Percentiles rank a stretch among this genome's conserved stretches.
Conservation (phyloP, 768 basidiomycete species). For the Amanita fuliginea region DNA sequence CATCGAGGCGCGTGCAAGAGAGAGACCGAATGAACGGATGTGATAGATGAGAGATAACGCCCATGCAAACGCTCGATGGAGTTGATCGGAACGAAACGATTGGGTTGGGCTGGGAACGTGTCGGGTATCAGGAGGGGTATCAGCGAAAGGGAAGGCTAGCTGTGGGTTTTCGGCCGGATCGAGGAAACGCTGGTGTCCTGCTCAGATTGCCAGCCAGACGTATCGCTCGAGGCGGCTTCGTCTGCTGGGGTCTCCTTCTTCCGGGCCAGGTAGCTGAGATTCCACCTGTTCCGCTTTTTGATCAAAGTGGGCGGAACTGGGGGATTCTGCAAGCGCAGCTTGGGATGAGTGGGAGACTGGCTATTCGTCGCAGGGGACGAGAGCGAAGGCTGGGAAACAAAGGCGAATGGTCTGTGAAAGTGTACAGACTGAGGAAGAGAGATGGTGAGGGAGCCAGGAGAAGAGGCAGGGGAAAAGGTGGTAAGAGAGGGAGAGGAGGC, state of each 20-base stretch:
- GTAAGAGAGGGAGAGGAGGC: not conserved
- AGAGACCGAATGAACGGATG: no score
- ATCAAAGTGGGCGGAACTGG: constrained; percentile 19
- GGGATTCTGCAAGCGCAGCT: constrained; percentile 11
- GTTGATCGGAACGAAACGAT: constrained; percentile 3
- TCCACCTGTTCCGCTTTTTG: constrained; percentile 13
- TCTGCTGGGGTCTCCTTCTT: not conserved
- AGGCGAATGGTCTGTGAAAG: constrained; percentile 5
- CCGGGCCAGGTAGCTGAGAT: not conserved
- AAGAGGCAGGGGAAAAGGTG: constrained; percentile 7
- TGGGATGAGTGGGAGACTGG: constrained; percentile 14
- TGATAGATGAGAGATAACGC: not conserved
- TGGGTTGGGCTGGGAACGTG: not conserved
- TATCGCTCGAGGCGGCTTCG: not conserved
- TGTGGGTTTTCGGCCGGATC: not conserved
- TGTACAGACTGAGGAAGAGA: constrained; percentile 7
- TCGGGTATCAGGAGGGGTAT: constrained; percentile 1
- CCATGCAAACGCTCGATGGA: not conserved
- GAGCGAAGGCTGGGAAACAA: constrained; percentile 5
- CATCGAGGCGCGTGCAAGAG: not conserved
- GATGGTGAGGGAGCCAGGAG: constrained; percentile 8
- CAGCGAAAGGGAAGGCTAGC: not conserved
- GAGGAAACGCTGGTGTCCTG: not conserved
- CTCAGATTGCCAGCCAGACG: not conserved
- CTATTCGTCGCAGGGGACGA: not conserved